phyloP scores from a whole-genome alignment of 345 rosid genomes.

The Moricandia arvensis region DNA sequence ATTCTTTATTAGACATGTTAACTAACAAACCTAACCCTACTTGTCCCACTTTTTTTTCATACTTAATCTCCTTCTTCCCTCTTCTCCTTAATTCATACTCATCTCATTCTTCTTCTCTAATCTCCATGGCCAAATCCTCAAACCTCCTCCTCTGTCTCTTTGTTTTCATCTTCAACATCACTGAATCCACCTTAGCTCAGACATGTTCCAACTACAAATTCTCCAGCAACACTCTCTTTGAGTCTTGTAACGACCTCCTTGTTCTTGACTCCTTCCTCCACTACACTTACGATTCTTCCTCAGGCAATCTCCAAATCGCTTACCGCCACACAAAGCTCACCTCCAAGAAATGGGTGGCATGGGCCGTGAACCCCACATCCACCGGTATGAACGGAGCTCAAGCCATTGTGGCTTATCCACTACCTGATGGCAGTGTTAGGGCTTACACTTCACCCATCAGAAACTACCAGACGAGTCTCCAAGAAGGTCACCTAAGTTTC shows the following conservation, averaged over 20 bases:
- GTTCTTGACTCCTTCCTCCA: conserved; percentile 64
- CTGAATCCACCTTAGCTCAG: conserved; percentile 33
- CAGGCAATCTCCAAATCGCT: conserved; percentile 60
- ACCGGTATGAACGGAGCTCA: conserved; percentile 76
- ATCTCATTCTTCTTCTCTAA: conserved; percentile 11
- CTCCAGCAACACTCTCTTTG: conserved; percentile 54
- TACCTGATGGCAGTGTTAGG: conserved; percentile 49
- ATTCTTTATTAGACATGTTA: conserved; percentile 29
- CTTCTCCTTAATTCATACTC: conserved; percentile 5
- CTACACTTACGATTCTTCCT: conserved; percentile 58
- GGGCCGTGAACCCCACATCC: conserved; percentile 79
- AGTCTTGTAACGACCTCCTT: conserved; percentile 74
- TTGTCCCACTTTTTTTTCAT: conserved; percentile 14
- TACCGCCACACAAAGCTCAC: conserved; percentile 58
- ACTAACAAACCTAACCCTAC: conserved; percentile 36
- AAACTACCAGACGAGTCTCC: conserved; percentile 48
- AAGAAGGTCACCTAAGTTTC: conserved; percentile 59
- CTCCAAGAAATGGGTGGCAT: conserved; percentile 67
- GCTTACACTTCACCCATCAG: conserved; percentile 68
- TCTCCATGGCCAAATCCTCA: conserved; percentile 28
- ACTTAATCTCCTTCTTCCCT: background rate
- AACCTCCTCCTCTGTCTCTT: conserved; percentile 14
- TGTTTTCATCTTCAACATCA: background rate
- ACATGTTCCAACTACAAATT: conserved; percentile 60
- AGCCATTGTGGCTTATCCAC: conserved; percentile 75